Percentiles rank a stretch among this genome's conserved stretches.
phyloP scores from a whole-genome alignment of 116 monocot species.

The Phalaenopsis hybrid region DNA sequence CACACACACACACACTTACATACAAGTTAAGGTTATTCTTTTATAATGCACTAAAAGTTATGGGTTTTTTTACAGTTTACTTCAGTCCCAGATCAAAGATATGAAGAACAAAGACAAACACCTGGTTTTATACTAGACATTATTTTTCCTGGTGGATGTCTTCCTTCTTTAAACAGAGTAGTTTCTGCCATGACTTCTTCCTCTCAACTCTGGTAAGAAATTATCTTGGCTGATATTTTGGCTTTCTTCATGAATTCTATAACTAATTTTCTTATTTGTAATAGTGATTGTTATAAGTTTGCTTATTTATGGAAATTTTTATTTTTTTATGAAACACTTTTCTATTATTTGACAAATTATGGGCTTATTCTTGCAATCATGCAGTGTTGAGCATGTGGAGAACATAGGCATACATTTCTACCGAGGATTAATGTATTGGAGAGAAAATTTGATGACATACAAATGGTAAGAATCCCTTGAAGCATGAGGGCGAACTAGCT shows the following conservation, averaged over 20 bases:
- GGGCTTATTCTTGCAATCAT: neutral
- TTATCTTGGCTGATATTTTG: neutral
- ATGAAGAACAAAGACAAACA: conserved; percentile 82
- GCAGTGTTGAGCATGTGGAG: conserved; percentile 86
- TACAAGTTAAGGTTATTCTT: too few species aligned
- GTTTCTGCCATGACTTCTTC: conserved; percentile 82
- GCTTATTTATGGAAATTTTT: neutral
- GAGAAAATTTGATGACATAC: conserved; percentile 54
- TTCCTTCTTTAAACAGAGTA: conserved; percentile 82
- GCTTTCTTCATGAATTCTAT: neutral
- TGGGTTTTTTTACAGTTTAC: conserved; percentile 49
- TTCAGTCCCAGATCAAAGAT: conserved; percentile 86
- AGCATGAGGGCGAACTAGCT: too few species aligned
- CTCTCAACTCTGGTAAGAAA: conserved; percentile 68
- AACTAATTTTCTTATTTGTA: neutral
- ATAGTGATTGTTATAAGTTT: neutral
- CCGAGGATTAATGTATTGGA: conserved; percentile 65
- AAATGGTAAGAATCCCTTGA: conserved; percentile 30
- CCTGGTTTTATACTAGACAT: conserved; percentile 91
- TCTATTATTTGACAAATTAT: too few species aligned
- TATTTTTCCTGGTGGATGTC: conserved; percentile 85
- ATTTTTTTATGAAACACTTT: neutral
- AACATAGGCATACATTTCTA: conserved; percentile 92
- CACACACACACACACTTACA: too few species aligned
- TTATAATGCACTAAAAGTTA: too few species aligned